A percentile compares a stretch with the other conserved stretches of the same genome.
Evolutionary conservation across 305 asterid species (phyloP).

Genomic region (Rubia tinctorum): DNA sequence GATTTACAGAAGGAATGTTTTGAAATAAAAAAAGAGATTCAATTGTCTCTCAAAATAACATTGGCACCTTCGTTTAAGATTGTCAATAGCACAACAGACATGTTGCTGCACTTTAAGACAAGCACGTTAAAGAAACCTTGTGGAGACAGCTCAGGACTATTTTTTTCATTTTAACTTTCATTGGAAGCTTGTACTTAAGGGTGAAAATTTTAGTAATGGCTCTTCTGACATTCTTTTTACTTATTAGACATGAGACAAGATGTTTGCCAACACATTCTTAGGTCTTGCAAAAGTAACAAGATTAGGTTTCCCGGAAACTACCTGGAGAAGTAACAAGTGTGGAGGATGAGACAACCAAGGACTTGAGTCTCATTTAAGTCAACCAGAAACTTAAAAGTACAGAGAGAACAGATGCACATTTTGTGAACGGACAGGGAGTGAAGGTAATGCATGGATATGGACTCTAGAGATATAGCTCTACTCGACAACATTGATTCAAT

Average conservation of each 20-base stretch:
- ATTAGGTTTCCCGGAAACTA: neutral
- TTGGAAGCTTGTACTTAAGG: neutral
- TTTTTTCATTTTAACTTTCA: neutral
- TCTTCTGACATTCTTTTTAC: neutral
- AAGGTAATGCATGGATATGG: neutral
- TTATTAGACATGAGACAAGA: neutral
- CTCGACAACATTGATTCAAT: neutral
- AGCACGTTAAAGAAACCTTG: neutral
- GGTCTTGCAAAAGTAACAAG: neutral
- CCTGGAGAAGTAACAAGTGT: neutral
- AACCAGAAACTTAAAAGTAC: neutral
- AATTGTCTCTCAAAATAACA: neutral
- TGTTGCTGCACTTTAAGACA: neutral
- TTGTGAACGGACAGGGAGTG: neutral
- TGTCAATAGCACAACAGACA: slow-evolving; percentile 2
- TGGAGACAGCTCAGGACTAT: neutral
- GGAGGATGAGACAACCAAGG: neutral
- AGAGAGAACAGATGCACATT: neutral
- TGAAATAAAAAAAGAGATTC: neutral
- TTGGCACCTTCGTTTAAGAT: neutral
- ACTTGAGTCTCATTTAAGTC: neutral
- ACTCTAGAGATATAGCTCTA: neutral
- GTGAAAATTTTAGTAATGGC: neutral
- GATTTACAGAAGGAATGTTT: neutral
- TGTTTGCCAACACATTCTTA: neutral